Percentiles rank a stretch among this genome's conserved stretches.
phyloP scores from a whole-genome alignment of 202 grass and related monocot genomes.

The Dendrocalamus latiflorus region DNA sequence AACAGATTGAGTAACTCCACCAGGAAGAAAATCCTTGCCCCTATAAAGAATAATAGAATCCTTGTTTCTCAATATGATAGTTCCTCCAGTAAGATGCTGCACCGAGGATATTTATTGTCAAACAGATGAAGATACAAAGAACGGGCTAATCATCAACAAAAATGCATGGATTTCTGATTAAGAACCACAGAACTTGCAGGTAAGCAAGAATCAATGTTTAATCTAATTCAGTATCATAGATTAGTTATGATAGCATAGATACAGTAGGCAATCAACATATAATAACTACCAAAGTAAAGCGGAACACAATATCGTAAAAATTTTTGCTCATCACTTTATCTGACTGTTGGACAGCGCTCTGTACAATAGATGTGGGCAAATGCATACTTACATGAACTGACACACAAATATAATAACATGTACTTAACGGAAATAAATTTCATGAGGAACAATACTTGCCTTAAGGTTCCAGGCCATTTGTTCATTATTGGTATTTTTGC shows the following conservation, averaged over 20 bases:
- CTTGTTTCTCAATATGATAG: slow-evolving; percentile 91
- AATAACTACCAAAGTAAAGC: neutral
- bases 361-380: neutral
- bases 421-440: neutral
- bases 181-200: neutral
- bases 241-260: neutral
- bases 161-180: neutral
- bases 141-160: slow-evolving; percentile 16
- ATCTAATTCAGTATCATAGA: neutral
- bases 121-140: slow-evolving; percentile 34
- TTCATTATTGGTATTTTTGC: slow-evolving; percentile 67
- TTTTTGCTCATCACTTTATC: neutral
- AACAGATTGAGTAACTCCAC: slow-evolving; percentile 50
- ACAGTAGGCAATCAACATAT: neutral
- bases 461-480: slow-evolving; percentile 90
- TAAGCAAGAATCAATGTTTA: neutral
- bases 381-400: neutral
- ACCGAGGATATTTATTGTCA: slow-evolving; percentile 46
- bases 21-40: slow-evolving; percentile 92
- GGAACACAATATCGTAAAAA: neutral
- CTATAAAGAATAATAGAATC: slow-evolving; percentile 88
- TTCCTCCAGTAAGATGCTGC: slow-evolving; percentile 88
- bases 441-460: slow-evolving; percentile 29
- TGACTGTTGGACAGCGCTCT: neutral
- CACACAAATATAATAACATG: neutral